Percentiles rank a stretch among this genome's conserved stretches.
These are phyloP conservation scores for Colletotrichum sublineola DNA, from an alignment of 2,329 filamentous ascomycete genomes.

Conservation along the genomic window DNA sequence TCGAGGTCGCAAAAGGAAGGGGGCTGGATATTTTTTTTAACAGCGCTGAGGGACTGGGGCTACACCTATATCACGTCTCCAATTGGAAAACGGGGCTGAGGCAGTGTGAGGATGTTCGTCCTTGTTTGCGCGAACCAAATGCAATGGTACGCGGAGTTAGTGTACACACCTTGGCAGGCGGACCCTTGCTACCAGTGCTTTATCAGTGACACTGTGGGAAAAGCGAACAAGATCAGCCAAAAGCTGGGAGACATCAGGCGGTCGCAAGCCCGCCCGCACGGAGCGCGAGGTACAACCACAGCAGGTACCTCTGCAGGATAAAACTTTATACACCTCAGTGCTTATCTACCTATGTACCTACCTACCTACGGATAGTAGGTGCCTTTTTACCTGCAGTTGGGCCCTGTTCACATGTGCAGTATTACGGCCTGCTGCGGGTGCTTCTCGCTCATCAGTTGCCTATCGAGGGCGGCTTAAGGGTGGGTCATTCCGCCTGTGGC, in stretches of 20 bases:
- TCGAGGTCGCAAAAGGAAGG: conserved; percentile 38
- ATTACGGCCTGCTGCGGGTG: neutral
- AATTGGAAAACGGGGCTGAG: conserved; percentile 36
- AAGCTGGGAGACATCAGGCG: conserved; percentile 32
- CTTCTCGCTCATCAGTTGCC: conserved; percentile 20
- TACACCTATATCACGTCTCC: conserved; percentile 21
- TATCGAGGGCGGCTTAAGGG: neutral
- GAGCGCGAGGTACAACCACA: neutral
- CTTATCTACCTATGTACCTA: neutral
- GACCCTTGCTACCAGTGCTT: conserved; percentile 34
- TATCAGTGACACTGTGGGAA: conserved; percentile 37
- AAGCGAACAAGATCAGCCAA: conserved; percentile 31
- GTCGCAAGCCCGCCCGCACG: conserved; percentile 21
- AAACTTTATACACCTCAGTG: neutral
- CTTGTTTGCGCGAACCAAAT: neutral
- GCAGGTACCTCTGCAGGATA: neutral
- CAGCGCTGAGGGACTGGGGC: conserved; percentile 20
- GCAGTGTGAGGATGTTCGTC: conserved; percentile 26
- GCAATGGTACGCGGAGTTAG: conserved; percentile 22
- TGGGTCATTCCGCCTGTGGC: conserved; percentile 18
- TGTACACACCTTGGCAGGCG: conserved; percentile 36
- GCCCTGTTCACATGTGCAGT: neutral
- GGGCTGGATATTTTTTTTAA: conserved; percentile 42
- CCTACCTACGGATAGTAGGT: neutral
- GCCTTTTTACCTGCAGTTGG: neutral